phyloP scores from a whole-genome alignment of 805 yeast genomes.

The Starmera amethionina region DNA sequence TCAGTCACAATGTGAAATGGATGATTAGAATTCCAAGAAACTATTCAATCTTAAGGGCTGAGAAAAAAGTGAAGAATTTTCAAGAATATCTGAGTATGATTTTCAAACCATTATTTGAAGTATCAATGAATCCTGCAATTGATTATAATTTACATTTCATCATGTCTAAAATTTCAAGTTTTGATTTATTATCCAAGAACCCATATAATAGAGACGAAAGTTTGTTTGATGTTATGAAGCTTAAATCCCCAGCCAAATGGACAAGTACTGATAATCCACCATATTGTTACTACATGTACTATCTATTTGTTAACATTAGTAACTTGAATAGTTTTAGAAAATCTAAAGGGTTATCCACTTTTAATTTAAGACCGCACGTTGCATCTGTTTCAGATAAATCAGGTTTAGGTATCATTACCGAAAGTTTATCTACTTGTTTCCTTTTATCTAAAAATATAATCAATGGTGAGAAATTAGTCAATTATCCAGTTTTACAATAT shows the following conservation, averaged over 20 bases:
- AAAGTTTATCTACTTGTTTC: slow-evolving; percentile 14
- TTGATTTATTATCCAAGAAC: slow-evolving; percentile 22
- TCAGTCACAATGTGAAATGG: slow-evolving; percentile 31
- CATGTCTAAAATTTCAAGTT: slow-evolving; percentile 21
- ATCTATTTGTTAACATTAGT: slow-evolving; percentile 18
- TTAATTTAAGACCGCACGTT: slow-evolving; percentile 15
- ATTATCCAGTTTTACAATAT: slow-evolving; percentile 17
- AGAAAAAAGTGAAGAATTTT: slow-evolving; percentile 16
- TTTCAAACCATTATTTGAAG: slow-evolving; percentile 24
- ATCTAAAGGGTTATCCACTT: slow-evolving; percentile 7
- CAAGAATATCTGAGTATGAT: slow-evolving; percentile 23
- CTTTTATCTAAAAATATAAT: slow-evolving; percentile 14
- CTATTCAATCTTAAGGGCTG: slow-evolving; percentile 16
- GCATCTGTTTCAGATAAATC: slow-evolving; percentile 14
- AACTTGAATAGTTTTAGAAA: slow-evolving; percentile 14
- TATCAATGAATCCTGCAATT: slow-evolving; percentile 12
- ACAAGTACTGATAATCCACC: slow-evolving; percentile 26
- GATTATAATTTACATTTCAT: slow-evolving; percentile 21
- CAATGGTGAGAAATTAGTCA: slow-evolving; percentile 15
- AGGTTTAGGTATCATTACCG: slow-evolving; percentile 18
- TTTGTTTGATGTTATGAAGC: slow-evolving; percentile 10
- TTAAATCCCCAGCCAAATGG: slow-evolving; percentile 23
- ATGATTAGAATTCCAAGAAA: slow-evolving; percentile 24
- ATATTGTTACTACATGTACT: slow-evolving; percentile 27
- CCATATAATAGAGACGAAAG: slow-evolving; percentile 11